Base-by-base conservation (phyloP, 139 green algal species). In the Chlamydomonas sp. region DNA sequence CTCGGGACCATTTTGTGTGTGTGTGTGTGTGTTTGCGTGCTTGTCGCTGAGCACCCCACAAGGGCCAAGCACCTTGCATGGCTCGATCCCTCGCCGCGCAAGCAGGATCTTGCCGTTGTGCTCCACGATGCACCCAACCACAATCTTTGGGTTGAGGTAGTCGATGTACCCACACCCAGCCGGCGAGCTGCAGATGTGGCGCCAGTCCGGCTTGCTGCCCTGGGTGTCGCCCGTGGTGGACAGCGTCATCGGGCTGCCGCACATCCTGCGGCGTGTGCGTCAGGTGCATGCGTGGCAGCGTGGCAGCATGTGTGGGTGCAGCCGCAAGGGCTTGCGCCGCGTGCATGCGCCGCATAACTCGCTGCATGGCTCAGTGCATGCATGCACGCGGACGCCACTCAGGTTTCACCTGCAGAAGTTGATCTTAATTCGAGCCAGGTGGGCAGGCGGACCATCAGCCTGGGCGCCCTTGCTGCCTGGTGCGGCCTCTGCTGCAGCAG, bases 101-200 rank as follows among this genome's bases (percentile, higher is more conserved):
- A 77, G n/a, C 61, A 98, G 77, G 26, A 97, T 76, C 58, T 82
- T 76, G 34, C 84, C 87, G 16, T 90, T 70, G 39, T 95, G 87
- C 76, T 93, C 84, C 6, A 94, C 84, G 10, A 96, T 84, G 71
- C 79, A 89, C 4, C 91, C 91, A 8, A 97, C 91, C n/a, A 96
- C 85, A 82, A 85, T 69, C 1, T 85, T 86, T 1, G 90, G 90
- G 66, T 96, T 96, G 39, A 82, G 71, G 68, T 95, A 96, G 48
- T 94, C 81, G 47, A 76, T 72, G 62, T 79, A 82, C 2, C 75
- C 43, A 54, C 70, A 75, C 26, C n/a, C n/a, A n/a, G 28, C 3
- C 26, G 50, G 13, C 26, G 13, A 73, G n/a, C 39, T 73, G 75
- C 90, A 96, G 24, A 90, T 74, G 72, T 89, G 81, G 0, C 90